Base-by-base conservation (phyloP, 805 yeast species). In the Barnettozyma botsteinii region DNA sequence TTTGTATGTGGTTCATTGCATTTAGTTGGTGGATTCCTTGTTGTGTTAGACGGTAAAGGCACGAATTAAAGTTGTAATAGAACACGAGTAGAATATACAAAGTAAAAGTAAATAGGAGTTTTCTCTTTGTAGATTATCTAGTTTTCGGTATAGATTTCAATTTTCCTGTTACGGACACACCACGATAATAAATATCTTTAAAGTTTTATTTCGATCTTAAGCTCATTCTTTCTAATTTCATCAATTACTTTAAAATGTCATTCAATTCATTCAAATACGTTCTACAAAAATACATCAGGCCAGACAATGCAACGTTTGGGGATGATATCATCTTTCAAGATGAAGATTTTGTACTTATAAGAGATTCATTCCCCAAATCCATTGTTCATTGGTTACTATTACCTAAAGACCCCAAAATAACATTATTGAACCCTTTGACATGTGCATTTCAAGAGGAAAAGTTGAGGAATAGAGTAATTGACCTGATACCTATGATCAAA, bases 1-100 rank as follows among this genome's bases (percentile, higher is more conserved):
- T 83, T 88, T 64, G 97, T 88, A 0, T 84, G 94, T 43, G 99
- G 99, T 1, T 88, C 97, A 5, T 67, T 93, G 48, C 96, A 91
- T 59, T 67, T 94, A 42, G 95, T 93, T 10, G 99, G 99, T 14
- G 98, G 98, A 0, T 74, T 93, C 42, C 63, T 93, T 28, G 88
- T 87, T 3, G 96, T 89, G 6, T 64, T 87, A 31, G 96, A 91
- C 23, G 55, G 51, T 4, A 41, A 43, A 29, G 40, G 40, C 20
- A 20, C 42, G 3, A 34, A 23, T 15, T 39, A 19, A 17, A 15
- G n/a, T 17, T 35, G 31, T 21, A n/a, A n/a, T 5, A 25, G 11
- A 25, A 25, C 24, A 22, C 24, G n/a, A n/a, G n/a, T n/a, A n/a
- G n/a, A n/a, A n/a, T n/a, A n/a, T n/a, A n/a, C n/a, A n/a, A n/a